Percentiles rank a stretch among this genome's conserved stretches.
These are phyloP conservation scores for Yamadazyma aaseri DNA, from an alignment of 1,139 yeast species.

Conservation along the genomic window DNA sequence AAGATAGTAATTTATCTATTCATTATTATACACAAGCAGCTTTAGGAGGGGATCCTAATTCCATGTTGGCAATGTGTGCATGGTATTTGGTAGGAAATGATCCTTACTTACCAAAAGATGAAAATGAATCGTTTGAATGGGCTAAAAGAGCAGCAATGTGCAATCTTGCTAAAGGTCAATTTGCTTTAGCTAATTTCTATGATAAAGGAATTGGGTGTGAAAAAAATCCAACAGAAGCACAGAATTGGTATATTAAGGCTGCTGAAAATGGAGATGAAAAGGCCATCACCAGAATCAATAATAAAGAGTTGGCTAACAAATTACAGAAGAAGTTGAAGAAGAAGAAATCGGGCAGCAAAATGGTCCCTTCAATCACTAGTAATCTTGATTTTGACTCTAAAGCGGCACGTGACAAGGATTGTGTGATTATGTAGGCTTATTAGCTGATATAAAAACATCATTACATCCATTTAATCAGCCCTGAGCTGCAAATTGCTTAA, in stretches of 20 bases:
- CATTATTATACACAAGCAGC: conserved; percentile 95
- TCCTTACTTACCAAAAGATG: conserved; percentile 75
- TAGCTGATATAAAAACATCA: too few species aligned
- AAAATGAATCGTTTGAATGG: conserved; percentile 91
- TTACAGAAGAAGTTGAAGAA: conserved; percentile 30
- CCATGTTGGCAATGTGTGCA: conserved; percentile 93
- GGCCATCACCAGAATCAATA: conserved; percentile 44
- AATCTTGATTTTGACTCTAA: conserved; percentile 8
- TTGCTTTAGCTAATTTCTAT: conserved; percentile 78
- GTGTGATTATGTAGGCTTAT: conserved; percentile 37
- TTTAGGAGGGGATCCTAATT: conserved; percentile 77
- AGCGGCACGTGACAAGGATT: conserved; percentile 41
- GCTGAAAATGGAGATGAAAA: conserved; percentile 72
- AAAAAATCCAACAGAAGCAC: conserved; percentile 54
- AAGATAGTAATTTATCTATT: conserved; percentile 80
- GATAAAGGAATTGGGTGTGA: conserved; percentile 89
- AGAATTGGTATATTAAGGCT: conserved; percentile 74
- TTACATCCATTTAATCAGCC: too few species aligned
- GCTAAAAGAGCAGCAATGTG: conserved; percentile 80
- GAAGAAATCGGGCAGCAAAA: conserved; percentile 14
- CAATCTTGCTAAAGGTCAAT: conserved; percentile 80
- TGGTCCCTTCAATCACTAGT: conserved; percentile 6
- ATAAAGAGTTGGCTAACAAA: conserved; percentile 31
- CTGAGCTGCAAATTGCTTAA: too few species aligned
- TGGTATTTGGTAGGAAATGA: conserved; percentile 95